Percentiles rank a stretch among this genome's conserved stretches.
phyloP scores from a whole-genome alignment of 2,329 filamentous ascomycete species.

The Botrytis medusae region DNA sequence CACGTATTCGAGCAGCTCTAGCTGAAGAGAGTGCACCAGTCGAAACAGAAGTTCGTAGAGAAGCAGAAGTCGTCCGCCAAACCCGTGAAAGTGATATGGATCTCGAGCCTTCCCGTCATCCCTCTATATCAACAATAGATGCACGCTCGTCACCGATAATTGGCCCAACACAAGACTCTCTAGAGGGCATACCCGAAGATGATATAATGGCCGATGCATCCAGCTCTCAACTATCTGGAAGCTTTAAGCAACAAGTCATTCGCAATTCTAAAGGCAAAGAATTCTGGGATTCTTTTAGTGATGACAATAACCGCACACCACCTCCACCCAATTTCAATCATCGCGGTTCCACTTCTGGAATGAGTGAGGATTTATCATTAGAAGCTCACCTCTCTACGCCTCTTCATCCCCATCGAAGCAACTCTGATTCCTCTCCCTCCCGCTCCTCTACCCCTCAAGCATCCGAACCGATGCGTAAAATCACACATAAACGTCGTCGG shows the following conservation, averaged over 20 bases:
- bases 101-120: constrained; percentile 49
- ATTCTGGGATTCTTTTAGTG: constrained; percentile 80
- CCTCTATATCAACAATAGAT: constrained; percentile 47
- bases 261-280: constrained; percentile 69
- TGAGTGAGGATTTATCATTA: constrained; percentile 64
- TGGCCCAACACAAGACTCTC: constrained; percentile 57
- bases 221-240: constrained; percentile 51
- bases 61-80: constrained; percentile 94
- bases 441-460: constrained; percentile 45
- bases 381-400: constrained; percentile 33
- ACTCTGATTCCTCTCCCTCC: constrained; percentile 36
- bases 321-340: constrained; percentile 57
- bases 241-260: constrained; percentile 73
- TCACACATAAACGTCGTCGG: constrained; percentile 77
- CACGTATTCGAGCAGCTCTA: constrained; percentile 84
- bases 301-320: constrained; percentile 56
- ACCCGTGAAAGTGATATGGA: constrained; percentile 85
- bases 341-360: constrained; percentile 57
- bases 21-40: constrained; percentile 84
- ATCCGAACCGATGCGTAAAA: constrained; percentile 74
- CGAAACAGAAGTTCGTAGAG: constrained; percentile 83
- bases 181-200: constrained; percentile 72
- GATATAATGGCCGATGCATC: constrained; percentile 60
- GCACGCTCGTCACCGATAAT: constrained; percentile 67
- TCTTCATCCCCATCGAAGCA: constrained; percentile 32